Evolutionary conservation across 257 asterid species (phyloP).

Genomic region (Rehmannia glutinosa): DNA sequence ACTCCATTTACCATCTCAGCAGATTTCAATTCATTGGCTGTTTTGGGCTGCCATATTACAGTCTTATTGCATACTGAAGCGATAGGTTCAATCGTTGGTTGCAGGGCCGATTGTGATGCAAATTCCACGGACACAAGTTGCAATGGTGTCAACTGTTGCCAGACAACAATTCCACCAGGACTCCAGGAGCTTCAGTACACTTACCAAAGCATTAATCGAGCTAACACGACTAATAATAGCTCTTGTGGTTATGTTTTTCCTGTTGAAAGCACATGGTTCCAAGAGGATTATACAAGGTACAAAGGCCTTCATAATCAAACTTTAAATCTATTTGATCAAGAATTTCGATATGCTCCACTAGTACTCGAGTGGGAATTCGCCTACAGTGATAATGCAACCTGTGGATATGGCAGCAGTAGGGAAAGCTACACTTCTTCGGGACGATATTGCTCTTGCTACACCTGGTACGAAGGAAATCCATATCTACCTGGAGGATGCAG

Average conservation of each 20-base stretch:
- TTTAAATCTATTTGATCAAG: constrained; percentile 11
- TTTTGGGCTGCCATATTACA: constrained; percentile 21
- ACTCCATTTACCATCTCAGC: too few species aligned
- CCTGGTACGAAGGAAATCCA: constrained; percentile 30
- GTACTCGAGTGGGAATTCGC: constrained; percentile 32
- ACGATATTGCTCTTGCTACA: not conserved
- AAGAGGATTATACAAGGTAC: not conserved
- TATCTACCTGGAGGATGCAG: constrained; percentile 25
- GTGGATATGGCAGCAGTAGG: too few species aligned
- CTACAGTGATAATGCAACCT: not conserved
- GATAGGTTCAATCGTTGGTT: not conserved
- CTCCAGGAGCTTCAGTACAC: too few species aligned
- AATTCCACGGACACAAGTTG: constrained; percentile 8
- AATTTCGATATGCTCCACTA: constrained; percentile 14
- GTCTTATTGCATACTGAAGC: constrained; percentile 17
- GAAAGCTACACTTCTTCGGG: too few species aligned
- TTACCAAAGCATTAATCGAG: too few species aligned
- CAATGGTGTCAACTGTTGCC: constrained; percentile 37
- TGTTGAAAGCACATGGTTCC: constrained; percentile 18
- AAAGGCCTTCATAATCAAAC: constrained; percentile 2
- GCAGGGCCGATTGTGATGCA: constrained; percentile 24
- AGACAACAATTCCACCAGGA: constrained; percentile 2
- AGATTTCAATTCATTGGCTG: too few species aligned
- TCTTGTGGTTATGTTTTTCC: constrained; percentile 32
- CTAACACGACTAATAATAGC: too few species aligned